Base-by-base conservation (phyloP, 2,329 filamentous ascomycete genomes). In the Septoria linicola region DNA sequence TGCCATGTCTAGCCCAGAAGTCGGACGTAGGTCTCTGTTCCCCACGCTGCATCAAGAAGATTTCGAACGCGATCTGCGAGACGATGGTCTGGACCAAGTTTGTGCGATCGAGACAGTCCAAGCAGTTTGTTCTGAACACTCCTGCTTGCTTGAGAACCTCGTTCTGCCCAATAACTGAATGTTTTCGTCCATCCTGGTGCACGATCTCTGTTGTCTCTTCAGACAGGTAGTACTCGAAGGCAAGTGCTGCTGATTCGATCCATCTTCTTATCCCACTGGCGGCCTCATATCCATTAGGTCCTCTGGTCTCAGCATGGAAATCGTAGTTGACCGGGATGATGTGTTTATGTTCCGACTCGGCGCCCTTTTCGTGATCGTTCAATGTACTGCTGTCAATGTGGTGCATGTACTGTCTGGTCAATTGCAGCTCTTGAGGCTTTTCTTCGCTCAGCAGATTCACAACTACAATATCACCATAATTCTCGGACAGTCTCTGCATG, bases 41-140 rank as follows among this genome's bases (percentile, higher is more conserved):
- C 20, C 79, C 80, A 54, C 85, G 80, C 60, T 95, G 89, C 11
- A 73, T 72, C 3, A 99, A 73, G 62, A 97, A 97, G 0, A 85
- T 77, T 67, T 96, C 89, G 16, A 96, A 77, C 0, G 90, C 89
- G 87, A 96, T 91, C 63, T 90, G 87, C 51, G 91, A 96, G 62
- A 99, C 88, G 59, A 97, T 88, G 0, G 91, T 95, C 72, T 99
- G 93, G 21, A 99, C 89, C 21, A 97, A 76, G 66, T 99, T 99
- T 6, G 93, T 99, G 52, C 93, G 83, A 68, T 99, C 93, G 36
- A 99, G 76, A 67, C 93, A 99, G 69, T 99, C 93, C 20, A 99
- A 77, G 68, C 93, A 99, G 64, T 99, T 99, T 3, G 91, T 96
- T 55, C 92, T 81, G 69, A 97, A 97, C 4, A 95, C 82, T n/a